Conservation (phyloP, 2,329 filamentous ascomycete species). For the Pseudomassariella vexata region DNA sequence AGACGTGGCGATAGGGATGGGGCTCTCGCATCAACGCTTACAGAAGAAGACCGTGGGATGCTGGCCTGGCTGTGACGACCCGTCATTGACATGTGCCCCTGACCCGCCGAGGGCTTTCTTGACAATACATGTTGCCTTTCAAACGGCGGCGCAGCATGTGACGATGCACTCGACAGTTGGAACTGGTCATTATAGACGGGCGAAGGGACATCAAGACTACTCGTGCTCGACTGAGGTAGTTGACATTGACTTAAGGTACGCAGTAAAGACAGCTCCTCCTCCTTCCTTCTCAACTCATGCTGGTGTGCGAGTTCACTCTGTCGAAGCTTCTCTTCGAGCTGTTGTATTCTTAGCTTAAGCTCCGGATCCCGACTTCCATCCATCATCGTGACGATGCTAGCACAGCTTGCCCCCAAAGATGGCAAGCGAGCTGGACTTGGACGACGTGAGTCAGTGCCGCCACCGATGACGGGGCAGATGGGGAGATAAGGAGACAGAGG, state of each 20-base stretch:
- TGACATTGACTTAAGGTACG: conserved; percentile 18
- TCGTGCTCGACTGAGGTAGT: conserved; percentile 14
- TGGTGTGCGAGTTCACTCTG: conserved; percentile 11
- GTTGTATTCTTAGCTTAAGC: conserved; percentile 20
- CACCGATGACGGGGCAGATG: no score
- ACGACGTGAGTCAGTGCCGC: no score
- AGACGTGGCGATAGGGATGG: conserved; percentile 5
- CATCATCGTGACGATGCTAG: no score
- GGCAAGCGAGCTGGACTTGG: no score
- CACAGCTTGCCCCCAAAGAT: no score
- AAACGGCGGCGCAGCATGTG: conserved; percentile 11
- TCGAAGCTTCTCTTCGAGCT: conserved; percentile 17
- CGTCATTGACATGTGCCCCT: no score
- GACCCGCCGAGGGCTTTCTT: no score
- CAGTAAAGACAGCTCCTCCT: conserved; percentile 15
- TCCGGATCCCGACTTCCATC: conserved; percentile 16
- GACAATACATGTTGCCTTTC: conserved; percentile 19
- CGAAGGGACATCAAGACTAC: conserved; percentile 14
- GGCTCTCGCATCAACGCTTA: not conserved
- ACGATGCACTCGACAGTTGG: conserved; percentile 17
- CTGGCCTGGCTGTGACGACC: not conserved
- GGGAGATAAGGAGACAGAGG: no score
- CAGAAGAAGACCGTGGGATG: conserved; percentile 12
- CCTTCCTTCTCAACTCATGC: conserved; percentile 16
- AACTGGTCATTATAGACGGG: conserved; percentile 19